Base-by-base conservation (phyloP, 192 early-diverging fungal genomes). In the Glomus cerebriforme region DNA sequence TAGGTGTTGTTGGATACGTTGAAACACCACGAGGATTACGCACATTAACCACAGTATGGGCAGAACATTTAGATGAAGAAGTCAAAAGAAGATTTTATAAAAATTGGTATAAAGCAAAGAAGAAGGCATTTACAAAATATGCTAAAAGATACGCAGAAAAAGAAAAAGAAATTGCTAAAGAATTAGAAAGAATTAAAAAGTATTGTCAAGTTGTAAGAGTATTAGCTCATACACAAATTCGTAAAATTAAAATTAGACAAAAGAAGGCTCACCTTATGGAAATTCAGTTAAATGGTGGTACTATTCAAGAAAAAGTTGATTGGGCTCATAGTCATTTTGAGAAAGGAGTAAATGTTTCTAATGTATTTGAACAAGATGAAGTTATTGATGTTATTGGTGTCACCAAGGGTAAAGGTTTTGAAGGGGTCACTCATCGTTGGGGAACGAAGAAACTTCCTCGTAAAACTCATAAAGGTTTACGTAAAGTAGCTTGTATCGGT, bases 101-200 rank as follows among this genome's bases (percentile, higher is more conserved):
- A 94, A 99, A 97, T 95, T 99, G 96, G 96, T 99, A 99, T 93
- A 91, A 94, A 85, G 97, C 96, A 84, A 99, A 99, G 95, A 97
- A 97, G 90, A 99, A 99, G 95, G 98, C 97, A 43, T 99, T 96
- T 92, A 99, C 97, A 91, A 97, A 97, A 91, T 98, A 98, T 90
- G 92, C 96, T 84, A 92, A 95, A 90, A 98, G 98, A 91, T 95
- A 97, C 90, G 87, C 96, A 70, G 91, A 95, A 32, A 94, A 91
- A 79, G 93, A 87, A 83, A 93, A 93, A 90, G 92, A 95, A 82
- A 93, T 99, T 81, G 86, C 89, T 77, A 92, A 92, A 82, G 96
- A 99, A 87, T 87, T 97, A 59, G 96, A 96, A 90, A 92, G 98
- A 83, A 99, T 99, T 90, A 96, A 95, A 91, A 99, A 99, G 93